phyloP scores from a whole-genome alignment of 257 asterid genomes.

The Solanum pinnatisectum region DNA sequence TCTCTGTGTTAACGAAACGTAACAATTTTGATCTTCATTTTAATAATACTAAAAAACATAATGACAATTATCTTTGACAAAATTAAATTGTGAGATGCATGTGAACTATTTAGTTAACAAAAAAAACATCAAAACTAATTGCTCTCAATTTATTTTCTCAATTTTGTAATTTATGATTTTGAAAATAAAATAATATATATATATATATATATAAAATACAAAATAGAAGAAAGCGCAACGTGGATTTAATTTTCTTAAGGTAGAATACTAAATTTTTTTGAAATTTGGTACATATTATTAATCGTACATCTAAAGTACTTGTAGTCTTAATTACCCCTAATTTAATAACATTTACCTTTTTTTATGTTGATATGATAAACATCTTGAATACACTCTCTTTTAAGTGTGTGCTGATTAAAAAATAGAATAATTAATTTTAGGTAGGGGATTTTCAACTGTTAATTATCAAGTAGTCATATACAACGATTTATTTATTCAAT shows the following conservation, averaged over 20 bases:
- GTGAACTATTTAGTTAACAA: background rate
- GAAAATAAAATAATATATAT: background rate
- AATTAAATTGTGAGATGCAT: background rate
- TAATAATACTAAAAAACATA: background rate
- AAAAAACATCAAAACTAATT: background rate
- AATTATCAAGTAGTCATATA: too few species aligned
- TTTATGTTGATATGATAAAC: background rate
- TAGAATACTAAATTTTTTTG: background rate
- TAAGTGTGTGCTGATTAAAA: too few species aligned
- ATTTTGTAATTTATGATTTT: background rate
- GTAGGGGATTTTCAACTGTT: too few species aligned
- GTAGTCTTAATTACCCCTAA: background rate
- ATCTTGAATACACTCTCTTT: too few species aligned
- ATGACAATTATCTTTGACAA: background rate
- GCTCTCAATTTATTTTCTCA: background rate
- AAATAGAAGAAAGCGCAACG: background rate
- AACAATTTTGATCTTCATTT: background rate
- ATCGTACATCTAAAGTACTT: background rate
- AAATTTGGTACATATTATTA: background rate
- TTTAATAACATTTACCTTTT: background rate
- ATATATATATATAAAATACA: background rate
- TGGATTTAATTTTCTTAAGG: background rate
- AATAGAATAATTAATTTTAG: too few species aligned
- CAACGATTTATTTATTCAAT: too few species aligned
- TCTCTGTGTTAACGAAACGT: background rate